Conservation (phyloP, 768 basidiomycete species). For the Leccinum subgranulosum region DNA sequence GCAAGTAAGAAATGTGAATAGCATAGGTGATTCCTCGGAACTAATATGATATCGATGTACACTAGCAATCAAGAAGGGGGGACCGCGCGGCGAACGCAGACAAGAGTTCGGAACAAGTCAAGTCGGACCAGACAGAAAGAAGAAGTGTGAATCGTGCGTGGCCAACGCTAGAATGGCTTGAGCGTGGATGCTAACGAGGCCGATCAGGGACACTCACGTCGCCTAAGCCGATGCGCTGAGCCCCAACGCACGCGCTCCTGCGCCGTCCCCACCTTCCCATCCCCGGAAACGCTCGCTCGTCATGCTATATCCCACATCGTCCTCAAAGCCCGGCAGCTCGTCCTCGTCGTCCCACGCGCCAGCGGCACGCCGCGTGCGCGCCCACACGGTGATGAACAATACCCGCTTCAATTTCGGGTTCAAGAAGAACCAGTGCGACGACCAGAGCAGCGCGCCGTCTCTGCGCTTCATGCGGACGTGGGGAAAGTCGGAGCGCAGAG, state of each 20-base stretch:
- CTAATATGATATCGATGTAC: constrained; percentile 21
- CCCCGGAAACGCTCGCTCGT: constrained; percentile 64
- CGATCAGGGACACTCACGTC: constrained; percentile 24
- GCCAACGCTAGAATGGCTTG: constrained; percentile 1
- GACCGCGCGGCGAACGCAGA: not conserved
- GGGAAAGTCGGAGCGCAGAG: constrained; percentile 36
- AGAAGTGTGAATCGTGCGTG: not conserved
- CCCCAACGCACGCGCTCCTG: constrained; percentile 81
- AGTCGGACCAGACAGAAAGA: not conserved
- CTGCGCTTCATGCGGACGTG: constrained; percentile 51
- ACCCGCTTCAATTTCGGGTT: constrained; percentile 91
- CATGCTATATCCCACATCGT: constrained; percentile 34
- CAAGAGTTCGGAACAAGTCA: not conserved
- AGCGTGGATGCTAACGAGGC: constrained; percentile 10
- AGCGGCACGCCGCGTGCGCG: constrained; percentile 61
- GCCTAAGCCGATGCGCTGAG: constrained; percentile 38
- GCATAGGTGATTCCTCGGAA: constrained; percentile 11
- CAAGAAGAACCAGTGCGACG: constrained; percentile 95
- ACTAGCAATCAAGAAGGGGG: not conserved
- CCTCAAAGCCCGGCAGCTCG: constrained; percentile 33
- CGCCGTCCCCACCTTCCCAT: constrained; percentile 76
- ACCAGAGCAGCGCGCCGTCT: constrained; percentile 87
- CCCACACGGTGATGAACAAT: constrained; percentile 91
- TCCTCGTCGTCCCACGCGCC: constrained; percentile 52
- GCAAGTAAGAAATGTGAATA: constrained; percentile 11